These are phyloP conservation scores for Arthroderma sp. DNA, from an alignment of 2,329 filamentous ascomycete genomes.

Conservation along the genomic window DNA sequence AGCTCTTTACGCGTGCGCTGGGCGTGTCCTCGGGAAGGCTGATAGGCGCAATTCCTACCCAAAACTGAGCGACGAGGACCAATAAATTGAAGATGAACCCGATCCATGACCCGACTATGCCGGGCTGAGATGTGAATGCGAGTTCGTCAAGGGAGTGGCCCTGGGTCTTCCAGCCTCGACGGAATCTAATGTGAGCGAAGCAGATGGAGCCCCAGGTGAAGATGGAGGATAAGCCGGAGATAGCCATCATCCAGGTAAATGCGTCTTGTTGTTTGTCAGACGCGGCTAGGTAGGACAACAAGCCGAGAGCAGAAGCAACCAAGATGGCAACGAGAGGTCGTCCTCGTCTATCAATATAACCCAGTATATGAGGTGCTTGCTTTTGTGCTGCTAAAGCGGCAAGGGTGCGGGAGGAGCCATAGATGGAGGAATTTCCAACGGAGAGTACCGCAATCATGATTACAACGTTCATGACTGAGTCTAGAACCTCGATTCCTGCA, in stretches of 20 bases:
- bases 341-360: slow-evolving; percentile 52
- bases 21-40: slow-evolving; percentile 38
- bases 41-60: slow-evolving; percentile 46
- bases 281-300: slow-evolving; percentile 66
- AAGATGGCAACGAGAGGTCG: slow-evolving; percentile 48
- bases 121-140: slow-evolving; percentile 32
- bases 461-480: slow-evolving; percentile 62
- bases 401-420: slow-evolving; percentile 52
- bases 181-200: slow-evolving; percentile 35
- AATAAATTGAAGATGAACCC: slow-evolving; percentile 49
- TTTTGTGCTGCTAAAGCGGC: slow-evolving; percentile 62
- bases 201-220: slow-evolving; percentile 36
- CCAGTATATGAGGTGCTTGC: slow-evolving; percentile 57
- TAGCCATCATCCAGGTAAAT: slow-evolving; percentile 53
- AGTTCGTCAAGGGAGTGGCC: slow-evolving; percentile 24
- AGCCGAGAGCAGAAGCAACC: slow-evolving; percentile 58
- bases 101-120: slow-evolving; percentile 46
- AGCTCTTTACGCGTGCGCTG: slow-evolving; percentile 36
- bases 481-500: slow-evolving; percentile 54
- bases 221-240: slow-evolving; percentile 50
- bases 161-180: slow-evolving; percentile 28
- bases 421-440: slow-evolving; percentile 53
- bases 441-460: slow-evolving; percentile 61
- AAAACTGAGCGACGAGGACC: slow-evolving; percentile 71
- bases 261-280: slow-evolving; percentile 46